Base-by-base conservation (phyloP, 805 yeast genomes). In the Ogataea sp. region DNA sequence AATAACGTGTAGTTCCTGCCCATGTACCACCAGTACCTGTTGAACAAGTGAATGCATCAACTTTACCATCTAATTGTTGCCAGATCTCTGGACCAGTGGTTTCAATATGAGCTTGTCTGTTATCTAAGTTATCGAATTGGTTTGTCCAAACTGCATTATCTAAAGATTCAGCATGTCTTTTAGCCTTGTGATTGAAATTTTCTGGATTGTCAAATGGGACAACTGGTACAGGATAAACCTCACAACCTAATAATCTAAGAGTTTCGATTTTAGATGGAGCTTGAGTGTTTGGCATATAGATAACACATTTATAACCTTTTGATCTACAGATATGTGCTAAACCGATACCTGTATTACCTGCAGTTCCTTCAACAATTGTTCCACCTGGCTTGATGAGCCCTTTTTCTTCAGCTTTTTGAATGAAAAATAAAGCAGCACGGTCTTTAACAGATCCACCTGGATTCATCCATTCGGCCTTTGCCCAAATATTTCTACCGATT, bases 341-440 rank as follows among this genome's bases (percentile, higher is more conserved):
- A 1, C 96, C 96, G 49, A 87, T 87, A 15, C 96, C 96, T n/a
- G 96, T 87, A 63, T 87, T 87, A 25, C 96, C 96, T 3, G 96
- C 96, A 11, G 96, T 86, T 7, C 95, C 95, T 61, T 87, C 96
- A 15, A 87, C 89, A 24, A 87, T 75, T 2, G 95, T 87, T 26
- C 93, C 95, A 8, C 94, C 93, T 4, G 87, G 75, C 42, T 64
- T 56, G 41, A 87, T 66, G 40, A 71, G 61, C 2, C 87, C 87
- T 43, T 67, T 67, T 27, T 59, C 55, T 55, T 87, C 96, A 21
- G 96, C 96, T 47, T 86, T 88, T 48, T 81, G 70, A 38, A 87
- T 67, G 46, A 87, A 69, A 53, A 65, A 85, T 28, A 83, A 65
- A 0, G 95, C 96, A 14, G 96, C 95, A 42, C 96, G 71, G 58